Evolutionary conservation across 495 filamentous ascomycete genomes (phyloP), one percentile per base, ranked within the genome.

Genomic region (Penicillium bialowiezense): DNA sequence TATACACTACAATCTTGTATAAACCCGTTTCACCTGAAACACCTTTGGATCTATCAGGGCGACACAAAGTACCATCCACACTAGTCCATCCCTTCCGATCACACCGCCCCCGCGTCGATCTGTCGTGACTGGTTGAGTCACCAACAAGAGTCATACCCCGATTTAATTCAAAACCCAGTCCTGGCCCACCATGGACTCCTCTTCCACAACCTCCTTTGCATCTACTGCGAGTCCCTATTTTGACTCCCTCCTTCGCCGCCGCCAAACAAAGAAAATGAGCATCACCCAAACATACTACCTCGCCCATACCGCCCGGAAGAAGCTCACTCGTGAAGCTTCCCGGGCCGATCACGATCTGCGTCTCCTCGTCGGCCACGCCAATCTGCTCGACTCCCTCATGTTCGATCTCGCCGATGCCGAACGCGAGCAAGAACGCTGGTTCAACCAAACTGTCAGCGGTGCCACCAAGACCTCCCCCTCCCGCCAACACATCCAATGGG

Each of bases 251-350:
- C 34, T 52, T 36, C 67, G 62, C 2, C 46, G 58, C 45, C 78
- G 78, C 26, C 71, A 75, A 62, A 79, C 82, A 64, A 81, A 84
- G 71, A 91, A 87, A 75, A 97, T 98, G 93, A 90, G 85, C 66
- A 84, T 97, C 72, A 91, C 93, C 3, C 89, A 97, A 74, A 97
- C 91, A 53, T 97, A 96, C 85, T 95, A 89, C 77, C 85, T 97
- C 58, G 93, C 95, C 63, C 89, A 95, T 79, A 90, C 90, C 71
- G 93, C 93, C 67, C 84, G 93, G 58, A 85, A 84, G 66, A 97
- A 98, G 89, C 91, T 98, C 61, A 88, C 89, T 50, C 80, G 77
- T 44, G 91, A 97, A 73, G 93, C 93, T 78, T 82, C 84, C 70
- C 84, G 84, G 51, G 77, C 86, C 58, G 95, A 97, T 64, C 95